Conservation (phyloP, 768 basidiomycete species). For the Tricholoma matsutake region DNA sequence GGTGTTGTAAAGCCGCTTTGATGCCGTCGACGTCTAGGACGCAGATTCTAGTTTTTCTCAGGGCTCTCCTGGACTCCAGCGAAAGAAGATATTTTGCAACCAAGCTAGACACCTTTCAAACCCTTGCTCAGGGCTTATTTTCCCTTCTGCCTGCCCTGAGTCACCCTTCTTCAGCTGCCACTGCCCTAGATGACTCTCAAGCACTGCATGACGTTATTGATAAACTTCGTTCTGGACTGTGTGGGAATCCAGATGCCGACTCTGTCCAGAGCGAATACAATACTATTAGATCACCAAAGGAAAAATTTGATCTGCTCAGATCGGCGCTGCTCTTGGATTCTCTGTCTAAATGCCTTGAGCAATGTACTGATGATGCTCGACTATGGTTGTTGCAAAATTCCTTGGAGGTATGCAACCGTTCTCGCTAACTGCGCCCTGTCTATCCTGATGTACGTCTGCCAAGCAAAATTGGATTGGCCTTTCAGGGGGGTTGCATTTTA, state of each 20-base stretch:
- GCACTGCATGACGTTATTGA: slow-evolving; percentile 41
- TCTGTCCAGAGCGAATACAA: slow-evolving; percentile 53
- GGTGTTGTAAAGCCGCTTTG: slow-evolving; percentile 66
- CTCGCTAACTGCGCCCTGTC: not conserved
- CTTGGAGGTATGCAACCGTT: slow-evolving; percentile 41
- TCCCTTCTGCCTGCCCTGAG: slow-evolving; percentile 44
- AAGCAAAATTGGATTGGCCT: slow-evolving; percentile 51
- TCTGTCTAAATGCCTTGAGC: slow-evolving; percentile 50
- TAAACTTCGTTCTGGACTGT: slow-evolving; percentile 42
- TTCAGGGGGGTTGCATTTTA: slow-evolving; percentile 29
- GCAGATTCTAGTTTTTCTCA: slow-evolving; percentile 49
- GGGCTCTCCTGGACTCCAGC: slow-evolving; percentile 40
- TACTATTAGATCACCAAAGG: slow-evolving; percentile 33
- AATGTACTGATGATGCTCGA: slow-evolving; percentile 40
- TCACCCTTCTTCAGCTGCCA: slow-evolving; percentile 12
- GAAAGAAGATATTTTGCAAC: slow-evolving; percentile 41
- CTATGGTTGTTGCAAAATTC: slow-evolving; percentile 48
- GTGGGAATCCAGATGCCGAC: slow-evolving; percentile 45
- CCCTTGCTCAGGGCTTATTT: slow-evolving; percentile 50
- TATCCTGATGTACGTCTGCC: not conserved
- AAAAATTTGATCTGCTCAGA: slow-evolving; percentile 30
- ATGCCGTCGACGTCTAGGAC: slow-evolving; percentile 40
- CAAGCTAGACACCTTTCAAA: slow-evolving; percentile 46
- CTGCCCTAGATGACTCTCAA: slow-evolving; percentile 28
- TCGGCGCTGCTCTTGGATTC: slow-evolving; percentile 42